These are phyloP conservation scores for Clathrospora elynae DNA, from an alignment of 2,329 filamentous ascomycete species.

Conservation along the genomic window DNA sequence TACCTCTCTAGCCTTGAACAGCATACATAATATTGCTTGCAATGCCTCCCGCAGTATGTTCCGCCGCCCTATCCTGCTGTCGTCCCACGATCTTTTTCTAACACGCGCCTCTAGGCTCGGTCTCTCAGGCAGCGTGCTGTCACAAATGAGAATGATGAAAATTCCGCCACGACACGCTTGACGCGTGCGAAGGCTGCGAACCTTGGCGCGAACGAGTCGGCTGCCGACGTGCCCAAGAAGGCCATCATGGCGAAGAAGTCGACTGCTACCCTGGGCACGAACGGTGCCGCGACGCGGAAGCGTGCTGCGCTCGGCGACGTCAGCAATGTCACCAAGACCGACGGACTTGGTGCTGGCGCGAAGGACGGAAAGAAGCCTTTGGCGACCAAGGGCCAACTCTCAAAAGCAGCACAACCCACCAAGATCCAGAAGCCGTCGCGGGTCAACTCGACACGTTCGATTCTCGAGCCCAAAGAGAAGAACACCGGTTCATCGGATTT, in stretches of 20 bases:
- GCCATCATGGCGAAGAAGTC: slow-evolving; percentile 53
- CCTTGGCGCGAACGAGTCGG: slow-evolving; percentile 56
- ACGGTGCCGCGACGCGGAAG: slow-evolving; percentile 63
- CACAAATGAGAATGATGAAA: slow-evolving; percentile 95
- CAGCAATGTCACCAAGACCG: slow-evolving; percentile 88
- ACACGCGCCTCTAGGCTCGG: slow-evolving; percentile 63
- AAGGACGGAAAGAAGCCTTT: slow-evolving; percentile 72
- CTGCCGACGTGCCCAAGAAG: slow-evolving; percentile 64
- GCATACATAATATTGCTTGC: slow-evolving; percentile 49
- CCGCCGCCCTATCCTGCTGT: slow-evolving; percentile 12
- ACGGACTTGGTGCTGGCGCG: slow-evolving; percentile 49
- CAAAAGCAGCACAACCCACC: slow-evolving; percentile 78
- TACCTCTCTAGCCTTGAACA: slow-evolving; percentile 41
- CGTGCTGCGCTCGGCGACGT: slow-evolving; percentile 89
- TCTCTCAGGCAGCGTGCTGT: slow-evolving; percentile 73
- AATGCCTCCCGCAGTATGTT: slow-evolving; percentile 63
- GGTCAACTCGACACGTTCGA: slow-evolving; percentile 65
- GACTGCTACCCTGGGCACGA: slow-evolving; percentile 41
- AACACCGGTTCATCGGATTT: slow-evolving; percentile 63
- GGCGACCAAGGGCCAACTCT: slow-evolving; percentile 68
- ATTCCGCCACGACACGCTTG: slow-evolving; percentile 75
- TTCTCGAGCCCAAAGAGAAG: slow-evolving; percentile 72
- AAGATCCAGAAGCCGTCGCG: slow-evolving; percentile 75
- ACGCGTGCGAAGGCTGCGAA: slow-evolving; percentile 91
- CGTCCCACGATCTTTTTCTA: slow-evolving; percentile 44